Evolutionary conservation across 805 yeast genomes (phyloP).

Genomic region (Sporopachydermia lactativora): DNA sequence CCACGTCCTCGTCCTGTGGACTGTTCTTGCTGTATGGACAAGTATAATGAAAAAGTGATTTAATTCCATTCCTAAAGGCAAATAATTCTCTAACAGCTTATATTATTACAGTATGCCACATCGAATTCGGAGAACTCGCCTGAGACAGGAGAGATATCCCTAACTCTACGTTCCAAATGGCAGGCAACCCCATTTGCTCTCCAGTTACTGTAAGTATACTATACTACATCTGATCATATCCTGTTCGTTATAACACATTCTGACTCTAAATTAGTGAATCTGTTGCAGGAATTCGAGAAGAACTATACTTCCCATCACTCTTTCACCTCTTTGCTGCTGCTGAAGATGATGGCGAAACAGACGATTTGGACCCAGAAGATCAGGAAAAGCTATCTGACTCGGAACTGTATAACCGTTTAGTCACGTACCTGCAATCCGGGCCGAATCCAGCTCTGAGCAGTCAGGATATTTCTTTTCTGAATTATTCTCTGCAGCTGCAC

Average conservation of each 20-base stretch:
- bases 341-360: constrained; percentile 7
- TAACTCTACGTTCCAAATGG: constrained; percentile 11
- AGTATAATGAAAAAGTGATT: too few species aligned
- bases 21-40: too few species aligned
- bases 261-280: constrained; percentile 15
- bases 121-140: too few species aligned
- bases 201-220: constrained; percentile 9
- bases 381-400: constrained; percentile 6
- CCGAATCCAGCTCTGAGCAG: constrained; percentile 8
- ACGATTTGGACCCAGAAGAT: constrained; percentile 10
- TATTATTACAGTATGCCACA: too few species aligned
- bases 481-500: constrained; percentile 30
- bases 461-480: constrained; percentile 7
- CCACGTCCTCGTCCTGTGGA: too few species aligned
- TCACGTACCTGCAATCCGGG: constrained; percentile 4
- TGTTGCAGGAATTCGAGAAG: constrained; percentile 16
- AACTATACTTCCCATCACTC: constrained; percentile 20
- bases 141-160: background rate
- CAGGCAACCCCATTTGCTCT: constrained; percentile 9
- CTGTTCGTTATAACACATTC: background rate
- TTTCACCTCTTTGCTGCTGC: constrained; percentile 9
- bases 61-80: too few species aligned
- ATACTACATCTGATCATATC: background rate
- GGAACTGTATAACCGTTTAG: constrained; percentile 8
- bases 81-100: too few species aligned